phyloP scores from a whole-genome alignment of 306 rosid species.

The Lotus japonicus region DNA sequence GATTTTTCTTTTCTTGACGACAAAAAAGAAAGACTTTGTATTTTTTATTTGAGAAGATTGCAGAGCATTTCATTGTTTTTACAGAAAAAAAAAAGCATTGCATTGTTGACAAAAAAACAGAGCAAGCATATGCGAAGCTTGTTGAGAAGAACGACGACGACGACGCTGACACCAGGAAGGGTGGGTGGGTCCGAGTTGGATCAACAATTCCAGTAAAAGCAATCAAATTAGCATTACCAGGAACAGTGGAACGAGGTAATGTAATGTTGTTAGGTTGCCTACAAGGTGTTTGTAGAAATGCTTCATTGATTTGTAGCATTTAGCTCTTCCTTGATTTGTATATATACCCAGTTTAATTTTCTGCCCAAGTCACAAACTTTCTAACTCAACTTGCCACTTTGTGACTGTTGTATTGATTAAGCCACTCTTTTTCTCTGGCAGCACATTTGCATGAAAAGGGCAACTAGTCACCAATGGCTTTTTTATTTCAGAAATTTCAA shows the following conservation, averaged over 20 bases:
- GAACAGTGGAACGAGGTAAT: not conserved
- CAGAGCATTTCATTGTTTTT: too few relatives aligned
- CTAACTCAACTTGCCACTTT: not conserved
- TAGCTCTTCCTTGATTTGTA: not conserved
- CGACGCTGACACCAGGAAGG: too few relatives aligned
- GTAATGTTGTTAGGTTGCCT: not conserved
- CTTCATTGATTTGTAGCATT: not conserved
- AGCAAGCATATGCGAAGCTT: too few relatives aligned
- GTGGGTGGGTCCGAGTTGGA: too few relatives aligned
- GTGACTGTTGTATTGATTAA: not conserved
- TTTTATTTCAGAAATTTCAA: constrained; percentile 77
- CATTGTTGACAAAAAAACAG: too few relatives aligned
- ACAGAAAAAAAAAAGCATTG: too few relatives aligned
- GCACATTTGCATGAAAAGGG: too few relatives aligned
- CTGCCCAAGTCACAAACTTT: not conserved
- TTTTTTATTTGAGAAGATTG: too few relatives aligned
- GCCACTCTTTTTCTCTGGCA: not conserved
- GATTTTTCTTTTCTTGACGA: too few relatives aligned
- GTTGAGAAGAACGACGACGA: too few relatives aligned
- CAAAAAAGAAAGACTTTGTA: too few relatives aligned
- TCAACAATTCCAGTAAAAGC: not conserved
- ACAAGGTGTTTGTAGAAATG: not conserved
- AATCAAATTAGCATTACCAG: not conserved
- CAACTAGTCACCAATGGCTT: constrained; percentile 59
- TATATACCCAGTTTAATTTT: not conserved